Evolutionary conservation across 768 basidiomycete genomes (phyloP).

Genomic region (Agaricus sinodeliciosus): DNA sequence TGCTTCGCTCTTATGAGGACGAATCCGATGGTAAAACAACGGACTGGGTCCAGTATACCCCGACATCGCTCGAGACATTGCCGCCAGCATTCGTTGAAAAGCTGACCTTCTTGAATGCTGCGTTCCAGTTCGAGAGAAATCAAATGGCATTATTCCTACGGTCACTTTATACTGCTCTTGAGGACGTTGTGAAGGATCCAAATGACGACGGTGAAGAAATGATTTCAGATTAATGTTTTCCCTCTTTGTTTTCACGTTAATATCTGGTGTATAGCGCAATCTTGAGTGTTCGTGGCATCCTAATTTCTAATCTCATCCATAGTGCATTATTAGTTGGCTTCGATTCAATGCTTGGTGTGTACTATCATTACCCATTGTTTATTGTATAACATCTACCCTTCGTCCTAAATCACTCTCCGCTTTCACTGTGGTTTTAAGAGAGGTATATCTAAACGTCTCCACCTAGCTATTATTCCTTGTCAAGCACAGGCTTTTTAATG

Average conservation of each 20-base stretch:
- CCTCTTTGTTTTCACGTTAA: background rate
- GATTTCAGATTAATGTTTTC: conserved; percentile 12
- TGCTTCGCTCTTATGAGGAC: conserved; percentile 42
- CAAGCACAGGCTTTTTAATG: conserved; percentile 15
- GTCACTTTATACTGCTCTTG: conserved; percentile 35
- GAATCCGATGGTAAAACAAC: conserved; percentile 30
- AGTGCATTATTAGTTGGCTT: background rate
- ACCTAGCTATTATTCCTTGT: background rate
- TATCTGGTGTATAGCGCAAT: conserved; percentile 5
- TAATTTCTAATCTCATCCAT: too few species aligned
- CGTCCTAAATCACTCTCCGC: too few species aligned
- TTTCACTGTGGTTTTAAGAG: too few species aligned
- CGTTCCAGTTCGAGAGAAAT: conserved; percentile 62
- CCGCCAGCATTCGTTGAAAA: conserved; percentile 44
- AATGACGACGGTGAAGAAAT: conserved; percentile 23
- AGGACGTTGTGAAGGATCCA: conserved; percentile 34
- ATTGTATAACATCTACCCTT: too few species aligned
- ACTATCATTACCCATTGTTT: background rate
- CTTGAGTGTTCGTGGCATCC: background rate
- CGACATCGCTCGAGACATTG: conserved; percentile 61
- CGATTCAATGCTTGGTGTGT: background rate
- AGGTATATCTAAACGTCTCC: too few species aligned
- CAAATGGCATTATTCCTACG: conserved; percentile 66
- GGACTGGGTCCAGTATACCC: conserved; percentile 53
- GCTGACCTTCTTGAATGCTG: conserved; percentile 52